Evolutionary conservation across 495 filamentous ascomycete genomes (phyloP).

Genomic region (Margaritispora aquatica): DNA sequence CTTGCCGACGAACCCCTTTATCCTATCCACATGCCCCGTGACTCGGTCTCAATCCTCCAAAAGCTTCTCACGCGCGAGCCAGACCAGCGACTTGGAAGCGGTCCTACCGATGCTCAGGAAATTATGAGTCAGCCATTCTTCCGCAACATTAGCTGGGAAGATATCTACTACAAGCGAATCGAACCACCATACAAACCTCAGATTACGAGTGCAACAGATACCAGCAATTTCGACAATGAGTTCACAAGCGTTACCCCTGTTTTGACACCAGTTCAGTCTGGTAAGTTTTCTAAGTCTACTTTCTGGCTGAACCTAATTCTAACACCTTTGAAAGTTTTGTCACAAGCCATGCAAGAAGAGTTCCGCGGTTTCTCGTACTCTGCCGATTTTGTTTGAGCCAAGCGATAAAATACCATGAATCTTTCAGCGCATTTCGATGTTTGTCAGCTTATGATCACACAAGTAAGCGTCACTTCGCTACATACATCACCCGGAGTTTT

Average conservation of each 20-base stretch:
- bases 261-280: conserved; percentile 92
- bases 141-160: conserved; percentile 96
- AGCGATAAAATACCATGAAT: not conserved
- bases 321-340: conserved; percentile 61
- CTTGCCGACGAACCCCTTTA: conserved; percentile 97
- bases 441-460: not conserved
- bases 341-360: conserved; percentile 98
- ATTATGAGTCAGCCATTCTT: conserved; percentile 99
- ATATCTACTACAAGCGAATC: conserved; percentile 91
- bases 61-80: conserved; percentile 96
- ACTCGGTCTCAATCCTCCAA: conserved; percentile 95
- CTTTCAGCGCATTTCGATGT: not conserved
- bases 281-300: conserved; percentile 51
- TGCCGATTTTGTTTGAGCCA: conserved; percentile 25
- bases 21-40: conserved; percentile 97
- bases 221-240: conserved; percentile 97
- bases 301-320: conserved; percentile 23
- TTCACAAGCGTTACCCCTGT: conserved; percentile 99
- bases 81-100: conserved; percentile 84
- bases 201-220: conserved; percentile 89
- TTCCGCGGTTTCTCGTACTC: conserved; percentile 97
- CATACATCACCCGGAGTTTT: not conserved
- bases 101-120: conserved; percentile 96
- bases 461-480: not conserved
- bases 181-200: conserved; percentile 82